Evolutionary conservation across 73 alveolate genomes (phyloP).

Genomic region (Paramecium octaurelia): DNA sequence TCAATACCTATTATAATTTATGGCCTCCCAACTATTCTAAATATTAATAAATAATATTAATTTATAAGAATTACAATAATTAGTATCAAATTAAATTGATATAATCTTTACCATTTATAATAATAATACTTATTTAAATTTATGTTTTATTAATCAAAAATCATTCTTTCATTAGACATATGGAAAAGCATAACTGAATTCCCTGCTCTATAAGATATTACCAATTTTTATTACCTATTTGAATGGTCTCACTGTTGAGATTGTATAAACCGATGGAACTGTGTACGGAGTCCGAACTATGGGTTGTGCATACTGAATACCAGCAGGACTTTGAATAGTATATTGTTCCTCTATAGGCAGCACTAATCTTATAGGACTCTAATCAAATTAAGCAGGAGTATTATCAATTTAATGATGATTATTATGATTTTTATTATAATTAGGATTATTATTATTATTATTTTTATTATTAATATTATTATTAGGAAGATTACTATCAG

Average conservation of each 20-base stretch:
- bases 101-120: background rate
- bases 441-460: background rate
- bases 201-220: background rate
- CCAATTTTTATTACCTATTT: background rate
- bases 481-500: background rate
- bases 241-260: background rate
- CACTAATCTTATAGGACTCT: background rate
- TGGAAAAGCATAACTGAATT: background rate
- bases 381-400: background rate
- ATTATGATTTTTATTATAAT: background rate
- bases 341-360: background rate
- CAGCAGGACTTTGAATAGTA: background rate
- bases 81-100: background rate
- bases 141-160: background rate
- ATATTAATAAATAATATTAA: too few relatives aligned
- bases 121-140: too few relatives aligned
- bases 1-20: too few relatives aligned
- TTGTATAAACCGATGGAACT: background rate
- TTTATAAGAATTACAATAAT: background rate
- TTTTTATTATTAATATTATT: background rate
- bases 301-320: background rate
- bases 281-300: background rate
- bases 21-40: background rate
- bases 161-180: background rate
- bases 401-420: background rate